Conservation (phyloP, 768 basidiomycete species). For the Pleurotus sapidus region DNA sequence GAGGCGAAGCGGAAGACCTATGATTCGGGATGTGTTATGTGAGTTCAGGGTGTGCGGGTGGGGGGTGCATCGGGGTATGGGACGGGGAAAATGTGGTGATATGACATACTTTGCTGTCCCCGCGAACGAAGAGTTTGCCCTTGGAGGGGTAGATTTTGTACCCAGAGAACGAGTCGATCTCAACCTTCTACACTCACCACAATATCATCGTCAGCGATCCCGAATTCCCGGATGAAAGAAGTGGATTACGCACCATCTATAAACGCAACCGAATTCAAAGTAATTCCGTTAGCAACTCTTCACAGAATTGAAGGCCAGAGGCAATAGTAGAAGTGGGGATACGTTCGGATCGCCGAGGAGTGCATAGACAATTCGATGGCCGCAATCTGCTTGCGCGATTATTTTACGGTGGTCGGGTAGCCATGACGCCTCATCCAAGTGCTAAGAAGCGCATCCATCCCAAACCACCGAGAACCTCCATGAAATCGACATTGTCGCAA, state of each 20-base stretch:
- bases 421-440: conserved; percentile 30
- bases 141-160: conserved; percentile 97
- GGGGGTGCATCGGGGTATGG: not conserved
- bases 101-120: conserved; percentile 83
- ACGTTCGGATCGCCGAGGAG: not conserved
- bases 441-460: conserved; percentile 39
- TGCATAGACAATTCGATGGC: conserved; percentile 8
- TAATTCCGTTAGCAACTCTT: conserved; percentile 11
- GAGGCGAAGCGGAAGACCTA: conserved; percentile 94
- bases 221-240: not conserved
- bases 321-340: too few species aligned
- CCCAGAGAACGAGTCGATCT: conserved; percentile 97
- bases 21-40: not conserved
- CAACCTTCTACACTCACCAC: conserved; percentile 75
- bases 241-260: conserved; percentile 39
- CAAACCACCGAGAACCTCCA: conserved; percentile 15
- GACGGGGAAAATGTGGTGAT: not conserved
- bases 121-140: conserved; percentile 94
- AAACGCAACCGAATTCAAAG: conserved; percentile 9
- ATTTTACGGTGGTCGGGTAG: too few species aligned
- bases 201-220: conserved; percentile 14
- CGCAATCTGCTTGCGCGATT: not conserved
- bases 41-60: not conserved
- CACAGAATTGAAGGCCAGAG: not conserved
- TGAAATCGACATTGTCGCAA: conserved; percentile 12